These are phyloP conservation scores for Pythium grandisporangium DNA, from an alignment of 352 stramenopile species.

Conservation along the genomic window DNA sequence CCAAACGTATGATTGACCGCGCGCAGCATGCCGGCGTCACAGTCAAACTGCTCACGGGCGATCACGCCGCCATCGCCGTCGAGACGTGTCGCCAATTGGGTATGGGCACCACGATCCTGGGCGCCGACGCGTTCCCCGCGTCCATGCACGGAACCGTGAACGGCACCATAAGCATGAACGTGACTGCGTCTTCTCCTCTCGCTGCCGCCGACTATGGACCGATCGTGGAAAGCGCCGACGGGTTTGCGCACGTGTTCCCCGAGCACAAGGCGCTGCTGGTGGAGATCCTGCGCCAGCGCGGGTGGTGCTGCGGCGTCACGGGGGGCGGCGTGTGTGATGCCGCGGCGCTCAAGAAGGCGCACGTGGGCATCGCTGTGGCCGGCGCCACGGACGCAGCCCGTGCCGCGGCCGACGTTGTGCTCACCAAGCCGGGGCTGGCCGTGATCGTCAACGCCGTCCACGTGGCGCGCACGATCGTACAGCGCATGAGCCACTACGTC, in stretches of 20 bases:
- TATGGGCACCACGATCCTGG: constrained; percentile 85
- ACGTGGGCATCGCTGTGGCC: constrained; percentile 74
- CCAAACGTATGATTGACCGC: constrained; percentile 88
- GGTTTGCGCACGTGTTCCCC: constrained; percentile 91
- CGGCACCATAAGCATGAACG: constrained; percentile 4
- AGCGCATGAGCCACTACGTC: constrained; percentile 92
- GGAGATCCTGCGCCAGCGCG: constrained; percentile 73
- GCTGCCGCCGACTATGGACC: constrained; percentile 45
- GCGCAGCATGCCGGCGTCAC: constrained; percentile 87
- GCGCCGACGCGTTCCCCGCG: constrained; percentile 65
- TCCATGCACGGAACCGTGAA: too few species aligned
- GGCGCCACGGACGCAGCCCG: constrained; percentile 83
- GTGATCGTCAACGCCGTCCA: constrained; percentile 89
- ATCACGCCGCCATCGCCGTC: constrained; percentile 90
- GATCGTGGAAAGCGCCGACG: constrained; percentile 89
- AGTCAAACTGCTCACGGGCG: constrained; percentile 97
- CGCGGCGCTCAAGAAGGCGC: constrained; percentile 53
- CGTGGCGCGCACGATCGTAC: constrained; percentile 89
- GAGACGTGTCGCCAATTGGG: constrained; percentile 89
- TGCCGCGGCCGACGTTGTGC: constrained; percentile 90
- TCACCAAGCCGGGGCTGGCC: constrained; percentile 89
- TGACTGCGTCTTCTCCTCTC: not conserved
- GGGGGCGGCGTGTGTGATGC: constrained; percentile 69
- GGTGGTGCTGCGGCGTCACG: constrained; percentile 69
- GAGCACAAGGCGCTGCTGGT: constrained; percentile 91